Percentiles rank a stretch among this genome's conserved stretches.
These are phyloP conservation scores for Irpex sp. DNA, from an alignment of 1,284 basidiomycete genomes.

Conservation along the genomic window DNA sequence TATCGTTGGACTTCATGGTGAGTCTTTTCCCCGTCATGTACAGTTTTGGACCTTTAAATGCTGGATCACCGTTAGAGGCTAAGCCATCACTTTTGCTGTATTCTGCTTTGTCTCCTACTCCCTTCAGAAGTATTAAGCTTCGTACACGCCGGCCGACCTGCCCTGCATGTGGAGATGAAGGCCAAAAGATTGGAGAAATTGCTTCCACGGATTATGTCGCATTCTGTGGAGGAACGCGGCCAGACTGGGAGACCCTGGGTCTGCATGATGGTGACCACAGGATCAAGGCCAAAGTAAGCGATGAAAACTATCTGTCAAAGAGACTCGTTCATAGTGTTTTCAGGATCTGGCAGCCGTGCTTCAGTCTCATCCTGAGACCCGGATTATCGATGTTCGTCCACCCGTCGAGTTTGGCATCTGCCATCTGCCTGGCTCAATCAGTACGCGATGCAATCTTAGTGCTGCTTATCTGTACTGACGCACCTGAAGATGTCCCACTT, in stretches of 20 bases:
- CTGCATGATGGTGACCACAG: constrained; percentile 37
- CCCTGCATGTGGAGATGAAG: constrained; percentile 54
- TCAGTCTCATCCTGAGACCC: constrained; percentile 25
- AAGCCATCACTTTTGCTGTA: constrained; percentile 68
- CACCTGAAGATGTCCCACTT: constrained; percentile 62
- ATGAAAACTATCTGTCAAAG: not conserved
- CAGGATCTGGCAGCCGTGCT: constrained; percentile 44
- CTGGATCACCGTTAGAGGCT: constrained; percentile 36
- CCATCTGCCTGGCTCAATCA: constrained; percentile 69
- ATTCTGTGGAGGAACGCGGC: constrained; percentile 69
- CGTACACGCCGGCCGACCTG: constrained; percentile 63
- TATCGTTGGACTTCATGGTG: constrained; percentile 70
- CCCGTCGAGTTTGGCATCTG: constrained; percentile 86
- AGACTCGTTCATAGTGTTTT: not conserved
- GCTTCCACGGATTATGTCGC: constrained; percentile 68
- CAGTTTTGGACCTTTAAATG: not conserved
- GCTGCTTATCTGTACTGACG: not conserved
- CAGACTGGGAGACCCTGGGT: constrained; percentile 61
- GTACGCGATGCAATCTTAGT: constrained; percentile 41
- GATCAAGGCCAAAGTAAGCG: constrained; percentile 44
- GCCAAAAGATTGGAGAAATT: constrained; percentile 40
- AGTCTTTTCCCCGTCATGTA: constrained; percentile 20
- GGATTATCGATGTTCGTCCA: constrained; percentile 83
- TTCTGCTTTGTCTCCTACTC: constrained; percentile 64
- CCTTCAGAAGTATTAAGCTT: constrained; percentile 82